Conservation (phyloP, 2,329 filamentous ascomycete species). For the Phialophora macrospora region DNA sequence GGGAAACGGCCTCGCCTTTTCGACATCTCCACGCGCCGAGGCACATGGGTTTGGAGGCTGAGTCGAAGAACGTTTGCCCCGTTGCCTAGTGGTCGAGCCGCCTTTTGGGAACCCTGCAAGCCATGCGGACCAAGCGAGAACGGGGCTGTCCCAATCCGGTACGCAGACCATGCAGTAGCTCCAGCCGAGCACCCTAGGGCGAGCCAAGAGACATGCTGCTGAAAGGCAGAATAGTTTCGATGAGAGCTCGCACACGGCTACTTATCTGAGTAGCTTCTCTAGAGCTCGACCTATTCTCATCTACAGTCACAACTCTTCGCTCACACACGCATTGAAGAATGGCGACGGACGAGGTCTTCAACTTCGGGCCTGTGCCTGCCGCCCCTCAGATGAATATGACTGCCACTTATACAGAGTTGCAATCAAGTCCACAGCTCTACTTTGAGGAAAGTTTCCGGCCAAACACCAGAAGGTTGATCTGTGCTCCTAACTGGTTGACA, state of each 20-base stretch:
- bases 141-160: not conserved
- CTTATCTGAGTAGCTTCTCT: not conserved
- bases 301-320: constrained; percentile 1
- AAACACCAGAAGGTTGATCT: not conserved
- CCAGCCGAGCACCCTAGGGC: not conserved
- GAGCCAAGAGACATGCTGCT: not conserved
- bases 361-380: constrained; percentile 19
- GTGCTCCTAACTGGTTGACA: not conserved
- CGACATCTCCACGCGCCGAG: constrained; percentile 1
- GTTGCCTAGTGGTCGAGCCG: not conserved
- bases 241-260: not conserved
- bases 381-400: constrained; percentile 11
- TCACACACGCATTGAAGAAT: constrained; percentile 1
- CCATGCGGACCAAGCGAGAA: constrained; percentile 7
- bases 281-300: not conserved
- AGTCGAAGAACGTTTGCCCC: not conserved
- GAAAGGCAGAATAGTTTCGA: not conserved
- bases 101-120: constrained; percentile 1
- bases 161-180: not conserved
- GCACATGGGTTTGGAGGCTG: constrained; percentile 3
- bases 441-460: constrained; percentile 10
- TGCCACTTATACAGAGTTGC: constrained; percentile 15
- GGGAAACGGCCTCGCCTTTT: not conserved
- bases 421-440: constrained; percentile 16
- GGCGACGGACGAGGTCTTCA: constrained; percentile 13